Conservation (phyloP, 139 green algal genomes). For the Nannochloris sp. region DNA sequence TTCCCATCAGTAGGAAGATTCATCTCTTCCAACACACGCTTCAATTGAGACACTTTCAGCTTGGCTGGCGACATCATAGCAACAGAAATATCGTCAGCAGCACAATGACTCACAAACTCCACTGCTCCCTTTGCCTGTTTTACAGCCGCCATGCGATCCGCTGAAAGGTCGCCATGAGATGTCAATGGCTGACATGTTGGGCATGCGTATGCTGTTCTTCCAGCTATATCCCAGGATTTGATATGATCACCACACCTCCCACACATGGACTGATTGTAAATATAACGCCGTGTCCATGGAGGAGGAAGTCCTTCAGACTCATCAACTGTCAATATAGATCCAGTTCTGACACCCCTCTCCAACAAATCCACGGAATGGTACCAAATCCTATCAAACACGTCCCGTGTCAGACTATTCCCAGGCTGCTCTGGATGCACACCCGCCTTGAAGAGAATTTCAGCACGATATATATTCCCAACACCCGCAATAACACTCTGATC, state of each 20-base stretch:
- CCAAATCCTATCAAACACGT: slow-evolving; percentile 51
- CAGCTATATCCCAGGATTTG: slow-evolving; percentile 64
- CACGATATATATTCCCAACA: slow-evolving; percentile 83
- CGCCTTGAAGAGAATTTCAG: slow-evolving; percentile 55
- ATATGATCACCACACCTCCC: slow-evolving; percentile 52
- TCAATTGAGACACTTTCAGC: slow-evolving; percentile 33
- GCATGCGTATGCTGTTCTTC: slow-evolving; percentile 64
- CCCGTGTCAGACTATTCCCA: slow-evolving; percentile 31
- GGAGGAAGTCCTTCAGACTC: slow-evolving; percentile 61
- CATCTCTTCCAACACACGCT: slow-evolving; percentile 7
- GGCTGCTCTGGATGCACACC: slow-evolving; percentile 73
- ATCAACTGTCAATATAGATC: slow-evolving; percentile 83
- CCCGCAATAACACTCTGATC: slow-evolving; percentile 70
- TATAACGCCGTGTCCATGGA: slow-evolving; percentile 61
- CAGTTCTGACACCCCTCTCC: slow-evolving; percentile 60
- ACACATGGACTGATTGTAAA: slow-evolving; percentile 73
- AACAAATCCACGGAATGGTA: slow-evolving; percentile 56
- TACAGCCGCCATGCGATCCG: slow-evolving; percentile 25
- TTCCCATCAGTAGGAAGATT: slow-evolving; percentile 1
- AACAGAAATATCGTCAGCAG: slow-evolving; percentile 41
- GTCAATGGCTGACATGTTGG: slow-evolving; percentile 52
- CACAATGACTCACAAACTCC: slow-evolving; percentile 63
- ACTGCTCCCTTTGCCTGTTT: slow-evolving; percentile 9
- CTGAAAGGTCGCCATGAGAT: slow-evolving; percentile 4
- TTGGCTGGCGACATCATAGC: slow-evolving; percentile 6